A percentile compares a stretch with the other conserved stretches of the same genome.
Evolutionary conservation across 2,329 filamentous ascomycete genomes (phyloP).

Genomic region (Bipolaris oryzae): DNA sequence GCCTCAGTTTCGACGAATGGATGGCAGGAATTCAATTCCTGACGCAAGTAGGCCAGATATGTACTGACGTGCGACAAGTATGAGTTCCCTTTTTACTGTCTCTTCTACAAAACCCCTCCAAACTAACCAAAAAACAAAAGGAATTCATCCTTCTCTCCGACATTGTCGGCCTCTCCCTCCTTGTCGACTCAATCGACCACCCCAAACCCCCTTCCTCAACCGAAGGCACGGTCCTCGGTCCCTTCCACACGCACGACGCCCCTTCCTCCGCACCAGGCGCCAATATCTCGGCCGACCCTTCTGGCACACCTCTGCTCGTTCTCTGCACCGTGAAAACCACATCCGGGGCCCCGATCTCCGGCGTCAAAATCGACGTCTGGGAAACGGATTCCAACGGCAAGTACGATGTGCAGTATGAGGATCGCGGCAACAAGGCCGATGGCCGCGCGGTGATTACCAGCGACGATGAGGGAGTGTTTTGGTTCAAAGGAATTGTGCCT

Average conservation of each 20-base stretch:
- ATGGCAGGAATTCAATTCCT: conserved; percentile 75
- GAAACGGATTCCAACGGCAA: conserved; percentile 80
- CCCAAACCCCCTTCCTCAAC: conserved; percentile 74
- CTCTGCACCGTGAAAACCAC: conserved; percentile 75
- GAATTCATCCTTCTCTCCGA: conserved; percentile 86
- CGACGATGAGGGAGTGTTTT: conserved; percentile 76
- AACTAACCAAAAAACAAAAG: conserved; percentile 40
- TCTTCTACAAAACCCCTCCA: too few relatives aligned
- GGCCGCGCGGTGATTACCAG: conserved; percentile 73
- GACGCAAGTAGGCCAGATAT: conserved; percentile 74
- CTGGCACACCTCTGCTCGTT: conserved; percentile 72
- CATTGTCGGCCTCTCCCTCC: conserved; percentile 76
- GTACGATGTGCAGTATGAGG: conserved; percentile 80
- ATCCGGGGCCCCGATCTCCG: conserved; percentile 64
- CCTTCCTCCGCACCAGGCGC: conserved; percentile 62
- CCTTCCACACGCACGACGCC: conserved; percentile 83
- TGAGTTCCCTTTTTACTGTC: too few relatives aligned
- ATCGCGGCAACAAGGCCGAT: conserved; percentile 65
- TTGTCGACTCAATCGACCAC: conserved; percentile 83
- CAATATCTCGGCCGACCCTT: conserved; percentile 69
- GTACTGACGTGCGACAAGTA: conserved; percentile 74
- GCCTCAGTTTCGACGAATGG: conserved; percentile 79
- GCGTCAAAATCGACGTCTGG: conserved; percentile 81
- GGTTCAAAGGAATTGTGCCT: conserved; percentile 83
- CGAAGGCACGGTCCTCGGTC: conserved; percentile 80